A percentile compares a stretch with the other conserved stretches of the same genome.
Evolutionary conservation across 1,284 basidiomycete genomes (phyloP).

Genomic region (Singerocomus rubriflavus): DNA sequence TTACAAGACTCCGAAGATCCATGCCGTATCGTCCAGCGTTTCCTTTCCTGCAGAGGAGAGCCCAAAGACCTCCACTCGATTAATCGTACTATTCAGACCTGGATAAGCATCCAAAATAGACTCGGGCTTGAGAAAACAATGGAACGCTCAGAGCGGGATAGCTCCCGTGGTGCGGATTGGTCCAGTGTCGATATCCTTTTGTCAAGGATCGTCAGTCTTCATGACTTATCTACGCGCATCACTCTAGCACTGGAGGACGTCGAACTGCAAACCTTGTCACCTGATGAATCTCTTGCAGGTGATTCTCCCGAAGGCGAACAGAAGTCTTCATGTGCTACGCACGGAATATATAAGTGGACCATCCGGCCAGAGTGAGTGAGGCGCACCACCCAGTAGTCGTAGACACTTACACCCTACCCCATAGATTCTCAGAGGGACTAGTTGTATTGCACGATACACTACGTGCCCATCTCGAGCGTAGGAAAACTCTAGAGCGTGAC

Average conservation of each 20-base stretch:
- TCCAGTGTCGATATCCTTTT: constrained; percentile 53
- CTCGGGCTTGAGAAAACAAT: constrained; percentile 55
- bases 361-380: constrained; percentile 66
- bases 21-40: constrained; percentile 76
- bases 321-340: constrained; percentile 13
- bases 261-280: constrained; percentile 14
- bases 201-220: constrained; percentile 53
- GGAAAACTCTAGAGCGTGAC: constrained; percentile 51
- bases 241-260: constrained; percentile 48
- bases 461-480: constrained; percentile 42
- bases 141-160: constrained; percentile 41
- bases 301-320: constrained; percentile 20
- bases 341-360: constrained; percentile 45
- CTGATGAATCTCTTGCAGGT: constrained; percentile 27
- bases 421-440: constrained; percentile 69
- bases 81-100: constrained; percentile 56
- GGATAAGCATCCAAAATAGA: constrained; percentile 49
- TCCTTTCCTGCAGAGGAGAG: constrained; percentile 69
- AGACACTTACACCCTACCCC: constrained; percentile 1
- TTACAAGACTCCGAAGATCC: constrained; percentile 70
- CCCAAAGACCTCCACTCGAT: constrained; percentile 65
- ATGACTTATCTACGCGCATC: constrained; percentile 58
- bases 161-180: constrained; percentile 47
- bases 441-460: constrained; percentile 51
- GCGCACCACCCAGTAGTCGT: neutral